Evolutionary conservation across 306 rosid genomes (phyloP).

Genomic region (Cucurbita maxima): DNA sequence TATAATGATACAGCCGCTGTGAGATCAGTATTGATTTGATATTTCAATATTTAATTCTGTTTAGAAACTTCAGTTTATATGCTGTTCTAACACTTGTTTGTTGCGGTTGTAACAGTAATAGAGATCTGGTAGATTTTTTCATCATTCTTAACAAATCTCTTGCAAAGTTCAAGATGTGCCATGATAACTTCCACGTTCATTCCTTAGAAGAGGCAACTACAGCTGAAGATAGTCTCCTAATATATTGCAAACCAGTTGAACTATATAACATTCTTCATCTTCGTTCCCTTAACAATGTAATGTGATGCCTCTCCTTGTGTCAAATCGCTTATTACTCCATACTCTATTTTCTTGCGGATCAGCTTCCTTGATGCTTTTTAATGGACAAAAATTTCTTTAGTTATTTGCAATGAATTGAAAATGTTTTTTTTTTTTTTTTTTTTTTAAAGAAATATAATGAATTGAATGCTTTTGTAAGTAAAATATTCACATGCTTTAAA

Average conservation of each 20-base stretch:
- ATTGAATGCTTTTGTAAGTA: not conserved
- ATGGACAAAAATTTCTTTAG: not conserved
- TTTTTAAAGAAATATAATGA: not conserved
- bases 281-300: slow-evolving; percentile 69
- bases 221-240: slow-evolving; percentile 74
- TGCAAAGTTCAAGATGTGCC: slow-evolving; percentile 51
- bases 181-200: slow-evolving; percentile 43
- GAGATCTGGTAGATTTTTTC: slow-evolving; percentile 1
- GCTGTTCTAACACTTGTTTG: not conserved
- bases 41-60: not conserved
- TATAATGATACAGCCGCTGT: not conserved
- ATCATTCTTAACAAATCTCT: not conserved
- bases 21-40: not conserved
- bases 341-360: not conserved
- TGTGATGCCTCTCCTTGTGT: not conserved
- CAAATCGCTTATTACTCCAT: not conserved
- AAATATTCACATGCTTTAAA: not conserved
- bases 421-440: too few species aligned
- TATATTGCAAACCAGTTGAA: slow-evolving; percentile 95
- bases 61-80: not conserved
- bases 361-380: not conserved
- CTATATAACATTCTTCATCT: slow-evolving; percentile 78
- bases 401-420: not conserved
- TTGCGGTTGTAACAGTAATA: not conserved
- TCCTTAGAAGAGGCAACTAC: slow-evolving; percentile 53